Conservation (phyloP, 148 eudicot genomes). For the Rhododendron williamsianum region DNA sequence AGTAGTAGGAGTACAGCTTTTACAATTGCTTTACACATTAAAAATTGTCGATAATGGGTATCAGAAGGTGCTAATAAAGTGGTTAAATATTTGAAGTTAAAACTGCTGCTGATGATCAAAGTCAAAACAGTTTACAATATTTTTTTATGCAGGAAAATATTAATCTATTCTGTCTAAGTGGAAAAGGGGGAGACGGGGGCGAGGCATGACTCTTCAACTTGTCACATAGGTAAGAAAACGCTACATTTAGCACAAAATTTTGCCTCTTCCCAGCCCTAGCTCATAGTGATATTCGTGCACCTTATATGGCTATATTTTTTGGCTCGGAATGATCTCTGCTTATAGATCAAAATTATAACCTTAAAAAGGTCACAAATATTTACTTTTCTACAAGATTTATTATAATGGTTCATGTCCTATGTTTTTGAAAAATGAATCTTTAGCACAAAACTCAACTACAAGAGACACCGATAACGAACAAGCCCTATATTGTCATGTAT, state of each 20-base stretch:
- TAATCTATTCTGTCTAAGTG: not conserved
- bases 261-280: not conserved
- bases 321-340: not conserved
- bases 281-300: not conserved
- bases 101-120: not conserved
- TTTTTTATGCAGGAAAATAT: not conserved
- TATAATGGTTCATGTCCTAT: not conserved
- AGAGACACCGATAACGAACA: too few relatives aligned
- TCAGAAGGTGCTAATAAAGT: not conserved
- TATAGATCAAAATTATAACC: not conserved
- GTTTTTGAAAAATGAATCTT: not conserved
- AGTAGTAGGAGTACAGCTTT: not conserved
- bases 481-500: too few relatives aligned
- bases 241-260: not conserved
- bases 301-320: not conserved
- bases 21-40: not conserved
- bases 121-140: not conserved
- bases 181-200: not conserved
- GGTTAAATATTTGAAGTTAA: not conserved
- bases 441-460: too few relatives aligned
- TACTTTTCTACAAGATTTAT: not conserved
- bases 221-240: not conserved
- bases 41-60: not conserved
- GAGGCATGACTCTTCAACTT: not conserved
- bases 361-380: not conserved